These are phyloP conservation scores for Eleusine indica DNA, from an alignment of 176 grass and related monocot genomes.

Conservation along the genomic window DNA sequence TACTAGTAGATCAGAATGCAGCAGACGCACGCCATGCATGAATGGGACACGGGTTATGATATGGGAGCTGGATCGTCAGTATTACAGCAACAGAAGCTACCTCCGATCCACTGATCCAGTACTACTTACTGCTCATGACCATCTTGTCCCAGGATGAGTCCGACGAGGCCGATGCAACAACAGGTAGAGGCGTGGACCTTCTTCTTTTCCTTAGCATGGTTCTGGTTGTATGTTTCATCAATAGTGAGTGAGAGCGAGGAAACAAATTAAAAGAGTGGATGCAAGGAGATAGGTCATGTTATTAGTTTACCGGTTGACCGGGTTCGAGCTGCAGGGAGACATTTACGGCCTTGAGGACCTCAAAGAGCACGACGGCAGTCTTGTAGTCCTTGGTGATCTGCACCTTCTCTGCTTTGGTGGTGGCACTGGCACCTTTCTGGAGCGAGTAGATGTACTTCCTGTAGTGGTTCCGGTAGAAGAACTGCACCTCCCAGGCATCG, in stretches of 20 bases:
- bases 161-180: too few relatives aligned
- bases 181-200: constrained; percentile 55
- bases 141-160: too few relatives aligned
- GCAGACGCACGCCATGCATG: too few relatives aligned
- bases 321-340: constrained; percentile 75
- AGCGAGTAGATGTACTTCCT: constrained; percentile 87
- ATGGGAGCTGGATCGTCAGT: too few relatives aligned
- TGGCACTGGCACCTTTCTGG: constrained; percentile 46
- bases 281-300: neutral
- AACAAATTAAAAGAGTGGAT: too few relatives aligned
- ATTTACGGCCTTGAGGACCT: constrained; percentile 91
- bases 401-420: constrained; percentile 85
- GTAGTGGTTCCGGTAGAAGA: constrained; percentile 90
- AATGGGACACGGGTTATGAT: too few relatives aligned
- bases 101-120: too few relatives aligned
- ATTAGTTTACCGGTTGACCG: constrained; percentile 48
- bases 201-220: constrained; percentile 75
- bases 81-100: too few relatives aligned
- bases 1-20: too few relatives aligned
- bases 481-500: constrained; percentile 84
- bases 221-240: constrained; percentile 66
- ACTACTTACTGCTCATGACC: too few relatives aligned
- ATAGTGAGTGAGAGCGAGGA: neutral
- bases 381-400: constrained; percentile 89
- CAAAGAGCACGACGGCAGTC: constrained; percentile 85